Percentiles rank a stretch among this genome's conserved stretches.
Conservation (phyloP, 495 filamentous ascomycete genomes). For the Talaromyces stipitatus region DNA sequence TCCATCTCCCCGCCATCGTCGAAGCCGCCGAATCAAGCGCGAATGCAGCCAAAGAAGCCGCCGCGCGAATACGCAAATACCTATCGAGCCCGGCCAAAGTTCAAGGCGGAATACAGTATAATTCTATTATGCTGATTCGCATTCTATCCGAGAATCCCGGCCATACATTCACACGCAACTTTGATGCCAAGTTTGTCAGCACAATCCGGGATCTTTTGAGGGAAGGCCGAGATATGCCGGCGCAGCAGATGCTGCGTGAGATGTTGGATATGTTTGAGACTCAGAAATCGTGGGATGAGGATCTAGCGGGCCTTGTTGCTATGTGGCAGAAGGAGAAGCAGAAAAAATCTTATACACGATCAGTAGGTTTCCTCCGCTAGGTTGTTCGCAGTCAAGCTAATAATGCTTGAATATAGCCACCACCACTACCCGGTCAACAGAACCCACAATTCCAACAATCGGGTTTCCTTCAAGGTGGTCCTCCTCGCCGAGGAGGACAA, state of each 20-base stretch:
- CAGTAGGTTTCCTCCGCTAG: background rate
- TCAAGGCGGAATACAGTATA: slow-evolving; percentile 74
- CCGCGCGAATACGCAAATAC: slow-evolving; percentile 71
- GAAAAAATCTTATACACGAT: background rate
- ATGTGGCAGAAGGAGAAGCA: slow-evolving; percentile 90
- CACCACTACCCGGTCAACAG: slow-evolving; percentile 7
- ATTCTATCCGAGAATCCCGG: slow-evolving; percentile 93
- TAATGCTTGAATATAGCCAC: background rate
- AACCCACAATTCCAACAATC: slow-evolving; percentile 15
- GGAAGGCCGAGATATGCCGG: slow-evolving; percentile 61
- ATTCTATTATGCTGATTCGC: slow-evolving; percentile 90
- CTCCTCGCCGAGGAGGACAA: slow-evolving; percentile 22
- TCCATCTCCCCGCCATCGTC: slow-evolving; percentile 90
- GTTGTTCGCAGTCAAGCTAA: background rate
- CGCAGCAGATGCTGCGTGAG: slow-evolving; percentile 78
- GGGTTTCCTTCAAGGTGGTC: slow-evolving; percentile 28
- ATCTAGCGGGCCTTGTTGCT: slow-evolving; percentile 53
- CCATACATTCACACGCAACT: slow-evolving; percentile 73
- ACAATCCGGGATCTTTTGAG: slow-evolving; percentile 70
- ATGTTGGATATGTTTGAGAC: slow-evolving; percentile 69
- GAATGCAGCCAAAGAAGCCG: slow-evolving; percentile 69
- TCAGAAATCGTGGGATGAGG: slow-evolving; percentile 64
- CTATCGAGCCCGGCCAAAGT: slow-evolving; percentile 58
- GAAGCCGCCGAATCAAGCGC: slow-evolving; percentile 91
- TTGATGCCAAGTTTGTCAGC: slow-evolving; percentile 73